Base-by-base conservation (phyloP, 805 yeast species). In the Metschnikowia shivogae region DNA sequence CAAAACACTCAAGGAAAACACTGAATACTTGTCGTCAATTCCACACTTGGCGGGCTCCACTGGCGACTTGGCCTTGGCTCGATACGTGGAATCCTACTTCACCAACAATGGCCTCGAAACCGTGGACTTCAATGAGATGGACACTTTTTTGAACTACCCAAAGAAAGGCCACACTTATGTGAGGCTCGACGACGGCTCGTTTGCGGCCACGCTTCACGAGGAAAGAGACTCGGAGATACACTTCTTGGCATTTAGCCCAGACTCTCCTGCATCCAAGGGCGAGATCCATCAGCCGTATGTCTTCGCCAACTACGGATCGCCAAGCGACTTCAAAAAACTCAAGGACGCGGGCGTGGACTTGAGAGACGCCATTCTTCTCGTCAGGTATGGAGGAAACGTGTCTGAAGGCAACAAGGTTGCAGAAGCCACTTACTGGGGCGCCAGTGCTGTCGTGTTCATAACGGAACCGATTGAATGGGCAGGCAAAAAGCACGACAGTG, bases 31-130 rank as follows among this genome's bases (percentile, higher is more conserved):
- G 20, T 81, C 90, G 24, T 77, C 86, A 6, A 80, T 89, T 81
- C 89, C 96, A 3, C 97, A 89, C 60, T 64, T 84, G 52, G 81
- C 97, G 0, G 98, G 98, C 3, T 84, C 97, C 2, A 77, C 80
- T 12, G 98, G 96, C 14, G 97, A 89, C 61, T 63, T 80, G 47
- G 76, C 92, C 0, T 65, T 89, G 31, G 82, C 89, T 1, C 72
- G 76, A 46, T 89, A 83, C 59, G 70, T 90, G 12, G 72, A 78
- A 48, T 76, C 76, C 20, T 77, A 78, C 39, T 79, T 86, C 64
- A 60, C 64, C 19, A 74, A 79, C 42, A 78, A 81, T 50, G 86
- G 86, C 1, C 49, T 89, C 17, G 65, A 68, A 26, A 47, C 64
- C 2, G 73, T 79, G 5, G 81, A 79, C 35, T 74, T 78, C 38